These are phyloP conservation scores for Blastobotrys americana DNA, from an alignment of 805 yeast species.

Conservation along the genomic window DNA sequence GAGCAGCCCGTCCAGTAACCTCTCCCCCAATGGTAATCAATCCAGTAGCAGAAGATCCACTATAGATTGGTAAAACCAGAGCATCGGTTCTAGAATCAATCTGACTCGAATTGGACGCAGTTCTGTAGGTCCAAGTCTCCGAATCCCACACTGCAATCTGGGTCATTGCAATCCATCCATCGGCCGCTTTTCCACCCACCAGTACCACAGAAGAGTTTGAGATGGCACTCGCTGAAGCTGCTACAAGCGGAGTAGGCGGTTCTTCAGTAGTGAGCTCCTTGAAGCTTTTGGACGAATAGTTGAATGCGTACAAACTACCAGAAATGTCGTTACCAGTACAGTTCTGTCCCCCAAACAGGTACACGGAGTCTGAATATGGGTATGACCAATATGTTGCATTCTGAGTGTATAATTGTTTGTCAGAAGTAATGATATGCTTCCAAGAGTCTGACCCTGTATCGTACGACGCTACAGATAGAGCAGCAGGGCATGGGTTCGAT, in stretches of 20 bases:
- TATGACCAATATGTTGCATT: conserved; percentile 26
- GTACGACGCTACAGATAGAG: conserved; percentile 22
- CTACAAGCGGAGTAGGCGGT: conserved; percentile 20
- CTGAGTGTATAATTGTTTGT: neutral
- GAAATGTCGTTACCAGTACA: conserved; percentile 21
- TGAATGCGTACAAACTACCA: conserved; percentile 20
- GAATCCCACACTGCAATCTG: conserved; percentile 72
- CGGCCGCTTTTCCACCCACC: conserved; percentile 55
- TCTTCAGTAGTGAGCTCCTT: conserved; percentile 9
- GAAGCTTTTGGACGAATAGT: conserved; percentile 16
- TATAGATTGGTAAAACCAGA: conserved; percentile 49
- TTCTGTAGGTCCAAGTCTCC: conserved; percentile 56
- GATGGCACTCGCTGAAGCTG: conserved; percentile 21
- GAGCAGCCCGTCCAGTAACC: conserved; percentile 32
- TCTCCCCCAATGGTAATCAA: conserved; percentile 58
- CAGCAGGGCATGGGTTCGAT: conserved; percentile 6
- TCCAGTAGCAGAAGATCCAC: conserved; percentile 10
- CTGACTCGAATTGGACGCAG: conserved; percentile 25
- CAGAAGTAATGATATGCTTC: conserved; percentile 17
- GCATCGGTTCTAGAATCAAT: conserved; percentile 51
- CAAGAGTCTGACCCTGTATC: conserved; percentile 17
- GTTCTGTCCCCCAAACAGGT: conserved; percentile 26
- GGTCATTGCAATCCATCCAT: conserved; percentile 66
- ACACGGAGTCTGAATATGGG: conserved; percentile 18
- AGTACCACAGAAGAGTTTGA: conserved; percentile 31